Evolutionary conservation across 2,329 filamentous ascomycete genomes (phyloP).

Genomic region (Dendryphion nanum): DNA sequence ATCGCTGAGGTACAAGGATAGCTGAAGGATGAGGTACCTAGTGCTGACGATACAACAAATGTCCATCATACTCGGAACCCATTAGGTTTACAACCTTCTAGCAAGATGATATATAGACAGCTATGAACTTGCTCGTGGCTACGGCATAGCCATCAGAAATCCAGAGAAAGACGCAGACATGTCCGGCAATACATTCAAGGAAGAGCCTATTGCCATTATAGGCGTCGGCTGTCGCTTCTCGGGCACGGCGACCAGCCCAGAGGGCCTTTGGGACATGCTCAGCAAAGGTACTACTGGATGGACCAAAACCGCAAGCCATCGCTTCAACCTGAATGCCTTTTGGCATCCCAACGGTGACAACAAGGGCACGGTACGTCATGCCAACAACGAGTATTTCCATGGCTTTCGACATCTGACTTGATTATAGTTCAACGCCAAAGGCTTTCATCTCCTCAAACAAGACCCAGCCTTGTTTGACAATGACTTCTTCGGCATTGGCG

Average conservation of each 20-base stretch:
- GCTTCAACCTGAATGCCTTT: constrained; percentile 32
- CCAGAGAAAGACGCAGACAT: too few relatives aligned
- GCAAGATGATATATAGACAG: too few relatives aligned
- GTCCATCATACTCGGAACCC: too few relatives aligned
- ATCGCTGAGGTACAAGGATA: too few relatives aligned
- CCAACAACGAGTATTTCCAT: too few relatives aligned
- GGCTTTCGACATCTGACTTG: too few relatives aligned
- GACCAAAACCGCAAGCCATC: constrained; percentile 17
- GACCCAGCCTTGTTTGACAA: constrained; percentile 8
- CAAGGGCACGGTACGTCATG: not conserved
- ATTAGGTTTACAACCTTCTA: too few relatives aligned
- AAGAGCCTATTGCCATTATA: not conserved
- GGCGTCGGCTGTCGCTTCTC: not conserved
- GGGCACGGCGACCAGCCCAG: not conserved
- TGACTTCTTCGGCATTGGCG: constrained; percentile 12
- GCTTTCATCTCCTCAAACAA: not conserved
- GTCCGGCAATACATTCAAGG: too few relatives aligned
- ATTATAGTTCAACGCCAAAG: not conserved
- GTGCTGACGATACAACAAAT: too few relatives aligned
- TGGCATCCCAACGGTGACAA: constrained; percentile 6
- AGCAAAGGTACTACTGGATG: not conserved
- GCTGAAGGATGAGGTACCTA: too few relatives aligned
- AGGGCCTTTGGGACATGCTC: not conserved
- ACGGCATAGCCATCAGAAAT: too few relatives aligned
- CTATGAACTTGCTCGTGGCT: too few relatives aligned